Conservation (phyloP, 1,139 yeast species). For the Geotrichum citri-aurantii region DNA sequence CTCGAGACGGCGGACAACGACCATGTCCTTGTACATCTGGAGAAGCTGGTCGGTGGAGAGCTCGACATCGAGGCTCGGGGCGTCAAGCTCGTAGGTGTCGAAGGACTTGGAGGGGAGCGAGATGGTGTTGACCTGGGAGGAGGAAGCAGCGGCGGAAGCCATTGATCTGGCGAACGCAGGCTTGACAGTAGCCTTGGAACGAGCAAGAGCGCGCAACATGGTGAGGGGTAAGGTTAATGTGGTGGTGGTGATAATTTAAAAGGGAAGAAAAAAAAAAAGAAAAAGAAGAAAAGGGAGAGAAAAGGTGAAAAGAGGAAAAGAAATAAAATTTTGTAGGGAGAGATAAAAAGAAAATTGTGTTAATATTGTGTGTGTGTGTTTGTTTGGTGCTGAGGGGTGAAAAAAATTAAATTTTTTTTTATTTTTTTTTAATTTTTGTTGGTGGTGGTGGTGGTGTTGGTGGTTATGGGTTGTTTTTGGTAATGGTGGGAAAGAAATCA, state of each 20-base stretch:
- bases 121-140: slow-evolving; percentile 25
- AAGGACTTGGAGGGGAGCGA: slow-evolving; percentile 75
- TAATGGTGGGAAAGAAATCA: neutral
- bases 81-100: slow-evolving; percentile 72
- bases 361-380: neutral
- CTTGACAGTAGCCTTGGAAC: neutral
- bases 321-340: too few species aligned
- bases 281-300: neutral
- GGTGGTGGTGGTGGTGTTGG: too few species aligned
- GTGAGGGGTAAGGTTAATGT: neutral
- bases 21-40: slow-evolving; percentile 96
- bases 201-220: slow-evolving; percentile 15
- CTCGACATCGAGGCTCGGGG: slow-evolving; percentile 64
- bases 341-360: too few species aligned
- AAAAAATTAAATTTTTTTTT: too few species aligned
- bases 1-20: slow-evolving; percentile 89
- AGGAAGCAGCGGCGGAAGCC: slow-evolving; percentile 9
- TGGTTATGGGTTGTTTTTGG: too few species aligned
- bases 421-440: too few species aligned
- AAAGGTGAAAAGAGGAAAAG: neutral
- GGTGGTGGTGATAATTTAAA: neutral
- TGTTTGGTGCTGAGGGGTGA: neutral
- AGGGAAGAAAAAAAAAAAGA: neutral
- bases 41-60: slow-evolving; percentile 70
- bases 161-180: slow-evolving; percentile 11